These are phyloP conservation scores for Debaryomyces castellii DNA, from an alignment of 805 yeast species.

Conservation along the genomic window DNA sequence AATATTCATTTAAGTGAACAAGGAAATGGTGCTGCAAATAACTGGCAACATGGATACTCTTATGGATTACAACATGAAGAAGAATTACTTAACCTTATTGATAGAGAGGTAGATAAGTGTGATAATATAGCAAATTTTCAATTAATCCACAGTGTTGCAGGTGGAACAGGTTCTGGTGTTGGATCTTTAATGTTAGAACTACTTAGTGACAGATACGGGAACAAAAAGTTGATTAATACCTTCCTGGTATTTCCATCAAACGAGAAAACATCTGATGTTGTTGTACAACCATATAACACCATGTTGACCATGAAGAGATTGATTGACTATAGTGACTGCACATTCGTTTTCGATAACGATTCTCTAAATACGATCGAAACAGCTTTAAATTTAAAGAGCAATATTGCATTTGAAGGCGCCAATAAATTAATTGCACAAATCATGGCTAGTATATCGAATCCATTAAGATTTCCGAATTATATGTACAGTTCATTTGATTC, in stretches of 20 bases:
- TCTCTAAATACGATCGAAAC: constrained; percentile 76
- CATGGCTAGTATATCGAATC: constrained; percentile 80
- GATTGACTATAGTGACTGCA: constrained; percentile 81
- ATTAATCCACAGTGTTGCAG: constrained; percentile 91
- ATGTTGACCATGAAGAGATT: constrained; percentile 78
- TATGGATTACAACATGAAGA: constrained; percentile 71
- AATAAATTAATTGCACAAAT: constrained; percentile 85
- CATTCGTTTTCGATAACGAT: constrained; percentile 88
- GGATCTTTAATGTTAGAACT: constrained; percentile 82
- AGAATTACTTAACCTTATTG: constrained; percentile 77
- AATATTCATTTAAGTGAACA: constrained; percentile 75
- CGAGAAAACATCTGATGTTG: constrained; percentile 85
- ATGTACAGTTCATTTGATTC: constrained; percentile 85
- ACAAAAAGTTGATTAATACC: constrained; percentile 80
- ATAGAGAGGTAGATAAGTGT: constrained; percentile 85
- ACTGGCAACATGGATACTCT: constrained; percentile 89
- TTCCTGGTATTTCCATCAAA: constrained; percentile 84
- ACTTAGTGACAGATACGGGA: constrained; percentile 71
- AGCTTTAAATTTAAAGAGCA: constrained; percentile 20
- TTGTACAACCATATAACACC: constrained; percentile 95
- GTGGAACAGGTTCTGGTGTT: constrained; percentile 97
- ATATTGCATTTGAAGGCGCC: constrained; percentile 72
- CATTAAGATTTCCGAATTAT: constrained; percentile 88
- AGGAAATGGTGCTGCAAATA: constrained; percentile 94
- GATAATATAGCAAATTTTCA: constrained; percentile 91